phyloP scores from a whole-genome alignment of 2,329 filamentous ascomycete genomes.

The Fonsecaea nubica region DNA sequence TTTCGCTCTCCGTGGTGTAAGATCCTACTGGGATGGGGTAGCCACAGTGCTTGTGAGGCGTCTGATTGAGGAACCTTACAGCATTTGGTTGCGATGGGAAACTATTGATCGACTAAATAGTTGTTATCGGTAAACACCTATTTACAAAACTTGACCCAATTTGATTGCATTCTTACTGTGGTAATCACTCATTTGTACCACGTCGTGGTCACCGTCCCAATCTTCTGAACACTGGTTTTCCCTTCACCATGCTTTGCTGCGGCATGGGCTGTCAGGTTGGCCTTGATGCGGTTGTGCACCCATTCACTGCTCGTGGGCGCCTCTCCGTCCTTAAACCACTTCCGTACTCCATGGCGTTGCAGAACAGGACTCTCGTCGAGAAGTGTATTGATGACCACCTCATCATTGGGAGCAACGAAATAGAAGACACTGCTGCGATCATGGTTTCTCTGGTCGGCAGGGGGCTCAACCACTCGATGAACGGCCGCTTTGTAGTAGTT shows the following conservation, averaged over 20 bases:
- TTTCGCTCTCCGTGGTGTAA: no score
- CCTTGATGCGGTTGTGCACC: conserved; percentile 16
- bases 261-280: neutral
- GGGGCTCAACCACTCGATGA: conserved; percentile 23
- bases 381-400: conserved; percentile 45
- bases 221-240: conserved; percentile 7
- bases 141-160: no score
- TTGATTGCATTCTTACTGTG: neutral
- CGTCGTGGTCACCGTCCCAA: conserved; percentile 16
- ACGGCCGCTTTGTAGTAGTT: conserved; percentile 45
- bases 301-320: conserved; percentile 18
- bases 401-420: conserved; percentile 48
- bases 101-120: neutral
- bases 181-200: conserved; percentile 10
- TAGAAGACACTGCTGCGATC: conserved; percentile 22
- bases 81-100: neutral
- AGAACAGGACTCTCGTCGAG: conserved; percentile 22
- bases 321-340: neutral
- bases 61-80: no score
- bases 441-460: conserved; percentile 15
- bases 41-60: no score
- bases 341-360: neutral
- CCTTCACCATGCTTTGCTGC: neutral
- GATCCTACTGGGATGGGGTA: no score
- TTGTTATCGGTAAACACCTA: neutral